phyloP scores from a whole-genome alignment of 176 grass and related monocot genomes.

The Lolium perenne region DNA sequence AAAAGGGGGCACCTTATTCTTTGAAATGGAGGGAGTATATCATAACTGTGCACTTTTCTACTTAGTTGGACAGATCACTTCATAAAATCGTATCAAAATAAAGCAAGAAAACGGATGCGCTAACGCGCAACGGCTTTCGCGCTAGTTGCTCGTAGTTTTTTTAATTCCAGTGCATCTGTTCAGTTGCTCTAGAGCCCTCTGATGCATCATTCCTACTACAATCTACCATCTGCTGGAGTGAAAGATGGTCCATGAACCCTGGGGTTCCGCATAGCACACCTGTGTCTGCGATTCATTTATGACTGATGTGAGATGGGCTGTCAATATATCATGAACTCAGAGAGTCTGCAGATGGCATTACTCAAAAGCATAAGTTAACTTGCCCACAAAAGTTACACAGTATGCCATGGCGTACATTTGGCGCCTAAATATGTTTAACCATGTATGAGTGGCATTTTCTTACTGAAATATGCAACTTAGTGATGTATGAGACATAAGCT shows the following conservation, averaged over 20 bases:
- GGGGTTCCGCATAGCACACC: neutral
- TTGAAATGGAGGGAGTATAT: too few relatives aligned
- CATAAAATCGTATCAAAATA: too few relatives aligned
- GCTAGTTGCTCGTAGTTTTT: too few relatives aligned
- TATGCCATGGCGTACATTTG: neutral
- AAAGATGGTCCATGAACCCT: neutral
- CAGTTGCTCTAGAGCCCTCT: neutral
- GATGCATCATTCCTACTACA: neutral
- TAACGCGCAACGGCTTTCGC: too few relatives aligned
- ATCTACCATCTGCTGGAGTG: neutral
- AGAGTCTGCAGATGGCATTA: neutral
- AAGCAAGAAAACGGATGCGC: too few relatives aligned
- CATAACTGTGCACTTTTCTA: neutral
- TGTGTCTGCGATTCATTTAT: neutral
- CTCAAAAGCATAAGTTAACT: neutral
- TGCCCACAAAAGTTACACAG: neutral
- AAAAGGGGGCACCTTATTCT: too few relatives aligned
- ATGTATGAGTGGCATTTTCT: neutral
- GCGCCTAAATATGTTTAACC: slow-evolving; percentile 7
- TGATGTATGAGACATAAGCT: neutral
- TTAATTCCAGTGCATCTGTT: neutral
- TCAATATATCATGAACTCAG: slow-evolving; percentile 4
- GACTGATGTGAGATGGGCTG: slow-evolving; percentile 2
- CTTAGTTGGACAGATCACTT: too few relatives aligned
- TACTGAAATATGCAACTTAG: neutral